A percentile compares a stretch with the other conserved stretches of the same genome.
These are phyloP conservation scores for Penicillium frequentans DNA, from an alignment of 2,329 filamentous ascomycete species.

Conservation along the genomic window DNA sequence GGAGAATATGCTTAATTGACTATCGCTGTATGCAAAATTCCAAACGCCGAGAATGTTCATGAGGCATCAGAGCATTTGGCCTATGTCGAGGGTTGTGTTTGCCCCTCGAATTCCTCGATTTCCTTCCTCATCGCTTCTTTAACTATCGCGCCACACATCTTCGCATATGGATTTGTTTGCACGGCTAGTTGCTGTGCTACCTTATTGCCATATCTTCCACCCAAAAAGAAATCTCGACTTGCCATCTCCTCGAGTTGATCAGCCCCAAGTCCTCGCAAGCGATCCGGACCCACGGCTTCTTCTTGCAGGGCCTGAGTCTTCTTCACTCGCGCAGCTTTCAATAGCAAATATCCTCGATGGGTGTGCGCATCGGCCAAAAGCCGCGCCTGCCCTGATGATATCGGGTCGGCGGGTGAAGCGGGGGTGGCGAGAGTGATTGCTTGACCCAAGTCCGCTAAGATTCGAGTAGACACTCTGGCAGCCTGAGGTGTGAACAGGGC, in stretches of 20 bases:
- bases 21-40: neutral
- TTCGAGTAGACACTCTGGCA: constrained; percentile 17
- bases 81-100: neutral
- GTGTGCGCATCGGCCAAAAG: constrained; percentile 57
- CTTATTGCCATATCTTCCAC: constrained; percentile 57
- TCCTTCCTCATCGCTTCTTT: constrained; percentile 61
- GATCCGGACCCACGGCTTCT: constrained; percentile 24
- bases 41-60: neutral
- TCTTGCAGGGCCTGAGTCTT: constrained; percentile 7
- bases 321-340: constrained; percentile 36
- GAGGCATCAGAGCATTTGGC: neutral
- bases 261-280: constrained; percentile 32
- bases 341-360: constrained; percentile 51
- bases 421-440: constrained; percentile 51
- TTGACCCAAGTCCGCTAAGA: constrained; percentile 39
- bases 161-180: constrained; percentile 62
- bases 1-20: neutral
- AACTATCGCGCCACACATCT: constrained; percentile 63
- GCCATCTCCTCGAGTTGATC: constrained; percentile 56
- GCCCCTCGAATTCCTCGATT: constrained; percentile 47
- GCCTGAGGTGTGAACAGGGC: constrained; percentile 27
- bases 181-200: constrained; percentile 59
- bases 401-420: constrained; percentile 35
- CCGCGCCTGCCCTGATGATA: constrained; percentile 50
- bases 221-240: constrained; percentile 55